Percentiles rank a stretch among this genome's conserved stretches.
phyloP scores from a whole-genome alignment of 1,284 basidiomycete genomes.

The Trichosporon inkin region DNA sequence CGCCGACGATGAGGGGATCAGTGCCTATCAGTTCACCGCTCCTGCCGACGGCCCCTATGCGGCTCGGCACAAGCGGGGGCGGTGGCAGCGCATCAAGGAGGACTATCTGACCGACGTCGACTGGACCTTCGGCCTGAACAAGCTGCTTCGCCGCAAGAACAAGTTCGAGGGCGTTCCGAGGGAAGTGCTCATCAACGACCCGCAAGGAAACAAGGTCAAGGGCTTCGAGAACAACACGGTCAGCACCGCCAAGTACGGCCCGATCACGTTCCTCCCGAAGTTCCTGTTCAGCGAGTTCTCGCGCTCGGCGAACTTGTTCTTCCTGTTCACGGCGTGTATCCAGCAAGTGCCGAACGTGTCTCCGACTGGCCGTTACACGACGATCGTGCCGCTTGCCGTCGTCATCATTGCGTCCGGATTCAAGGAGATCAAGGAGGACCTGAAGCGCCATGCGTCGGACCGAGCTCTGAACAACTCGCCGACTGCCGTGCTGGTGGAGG shows the following conservation, averaged over 20 bases:
- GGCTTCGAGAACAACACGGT: constrained; percentile 80
- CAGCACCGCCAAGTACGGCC: constrained; percentile 93
- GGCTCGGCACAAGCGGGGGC: constrained; percentile 23
- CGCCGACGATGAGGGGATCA: constrained; percentile 43
- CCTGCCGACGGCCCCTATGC: constrained; percentile 33
- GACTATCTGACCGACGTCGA: constrained; percentile 45
- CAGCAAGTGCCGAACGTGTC: constrained; percentile 98
- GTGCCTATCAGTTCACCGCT: constrained; percentile 42
- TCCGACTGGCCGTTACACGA: constrained; percentile 92
- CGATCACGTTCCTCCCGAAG: constrained; percentile 83
- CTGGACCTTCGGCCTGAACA: constrained; percentile 46
- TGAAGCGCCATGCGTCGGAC: constrained; percentile 92
- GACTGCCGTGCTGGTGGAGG: constrained; percentile 68
- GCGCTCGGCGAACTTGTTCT: constrained; percentile 99
- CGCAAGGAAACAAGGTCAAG: constrained; percentile 52
- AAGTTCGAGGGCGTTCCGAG: constrained; percentile 48
- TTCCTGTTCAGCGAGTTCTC: constrained; percentile 68
- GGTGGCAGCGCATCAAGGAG: constrained; percentile 40
- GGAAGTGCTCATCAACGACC: constrained; percentile 66
- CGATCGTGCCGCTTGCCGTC: constrained; percentile 83
- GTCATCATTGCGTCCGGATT: constrained; percentile 93
- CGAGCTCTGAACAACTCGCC: constrained; percentile 80
- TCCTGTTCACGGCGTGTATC: constrained; percentile 96
- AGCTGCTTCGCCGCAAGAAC: constrained; percentile 38
- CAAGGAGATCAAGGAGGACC: constrained; percentile 92